Conservation (phyloP, 169 alveolate species). For the Cytauxzoon felis region DNA sequence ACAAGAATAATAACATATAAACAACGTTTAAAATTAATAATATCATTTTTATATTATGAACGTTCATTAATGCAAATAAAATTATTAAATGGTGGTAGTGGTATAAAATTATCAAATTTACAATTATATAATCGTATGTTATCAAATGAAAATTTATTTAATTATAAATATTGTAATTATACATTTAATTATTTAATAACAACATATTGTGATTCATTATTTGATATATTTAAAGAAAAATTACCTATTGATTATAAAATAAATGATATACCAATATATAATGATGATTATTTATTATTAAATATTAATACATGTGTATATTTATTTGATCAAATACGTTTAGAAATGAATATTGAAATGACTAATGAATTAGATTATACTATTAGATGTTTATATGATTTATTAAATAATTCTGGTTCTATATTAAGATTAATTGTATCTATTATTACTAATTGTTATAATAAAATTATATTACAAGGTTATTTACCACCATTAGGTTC, state of each 20-base stretch:
- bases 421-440: conserved; percentile 9
- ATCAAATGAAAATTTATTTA: conserved; percentile 1
- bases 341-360: conserved; percentile 15
- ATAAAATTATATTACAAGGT: conserved; percentile 6
- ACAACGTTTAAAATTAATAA: not conserved
- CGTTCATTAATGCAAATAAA: not conserved
- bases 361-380: conserved; percentile 47
- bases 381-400: conserved; percentile 31
- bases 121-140: conserved; percentile 3
- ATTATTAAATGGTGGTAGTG: not conserved
- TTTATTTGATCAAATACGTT: conserved; percentile 27
- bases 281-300: not conserved
- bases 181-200: conserved; percentile 19
- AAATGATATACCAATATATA: not conserved
- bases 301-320: not conserved
- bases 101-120: not conserved
- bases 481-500: conserved; percentile 52
- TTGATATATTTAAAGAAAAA: not conserved
- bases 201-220: not conserved
- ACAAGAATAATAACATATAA: not conserved
- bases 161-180: conserved; percentile 4
- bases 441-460: conserved; percentile 20
- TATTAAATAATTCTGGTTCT: conserved; percentile 17
- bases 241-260: not conserved
- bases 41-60: conserved; percentile 18